Base-by-base conservation (phyloP, 768 basidiomycete species). In the Lactifluus subvellereus region DNA sequence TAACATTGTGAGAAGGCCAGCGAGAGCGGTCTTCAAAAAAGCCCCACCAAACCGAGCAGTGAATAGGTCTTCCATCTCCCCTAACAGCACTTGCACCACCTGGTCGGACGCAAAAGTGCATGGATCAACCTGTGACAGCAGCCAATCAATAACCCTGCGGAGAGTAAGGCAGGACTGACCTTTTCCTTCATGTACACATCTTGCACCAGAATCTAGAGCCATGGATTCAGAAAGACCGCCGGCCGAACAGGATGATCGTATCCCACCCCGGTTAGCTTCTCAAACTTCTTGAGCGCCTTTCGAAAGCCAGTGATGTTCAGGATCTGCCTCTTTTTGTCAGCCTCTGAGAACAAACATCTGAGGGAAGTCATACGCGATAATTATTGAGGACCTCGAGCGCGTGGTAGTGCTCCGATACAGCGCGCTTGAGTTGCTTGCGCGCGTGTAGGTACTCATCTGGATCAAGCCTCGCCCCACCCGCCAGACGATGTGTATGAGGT, bases 281-380 rank as follows among this genome's bases (percentile, higher is more conserved):
- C 89, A 65, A 91, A 94, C 72, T 93, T 94, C 75, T 89, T 93
- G 60, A 94, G 71, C 0, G 86, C 86, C 71, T 94, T 94, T 32
- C 89, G 80, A 72, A 97, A 94, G 1, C 96, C 97, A 1, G 91
- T 90, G 10, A 94, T 73, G 72, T 99, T 98, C 45, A 98, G 74
- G 50, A 89, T 84, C 87, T 92, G 66, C 33, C 50, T n/a, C 43
- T 14, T 51, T 6, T 45, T 64, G 30, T 63, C 58, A 37, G 42
- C 52, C 61, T n/a, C 62, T n/a, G 22, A 51, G 66, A 54, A 66
- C 60, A 4, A 35, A 54, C 30, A n/a, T 16, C 30, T 62, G 3
- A 55, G 9, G 71, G 37, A 35, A 42, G 54, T 6, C 42, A 71
- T 70, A 93, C 93, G 37, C 93, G 82, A 73, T 96, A 99, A 70